Conservation (phyloP, 768 basidiomycete species). For the Panaeolus cyanescens region DNA sequence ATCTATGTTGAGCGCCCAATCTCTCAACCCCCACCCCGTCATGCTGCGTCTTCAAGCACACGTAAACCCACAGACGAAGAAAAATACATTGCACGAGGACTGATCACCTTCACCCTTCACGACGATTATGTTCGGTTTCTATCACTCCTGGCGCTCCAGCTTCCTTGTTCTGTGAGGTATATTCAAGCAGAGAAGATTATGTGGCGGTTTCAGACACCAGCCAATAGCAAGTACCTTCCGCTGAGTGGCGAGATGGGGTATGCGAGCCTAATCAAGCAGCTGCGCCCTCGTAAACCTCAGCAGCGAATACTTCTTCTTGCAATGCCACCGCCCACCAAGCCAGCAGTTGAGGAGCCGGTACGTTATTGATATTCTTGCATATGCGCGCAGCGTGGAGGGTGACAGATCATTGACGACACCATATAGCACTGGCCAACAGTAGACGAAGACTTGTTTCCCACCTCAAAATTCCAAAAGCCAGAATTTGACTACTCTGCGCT, state of each 20-base stretch:
- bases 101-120: background rate
- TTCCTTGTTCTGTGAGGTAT: conserved; percentile 3
- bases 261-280: background rate
- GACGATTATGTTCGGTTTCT: background rate
- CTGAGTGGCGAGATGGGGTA: background rate
- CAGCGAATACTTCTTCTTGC: background rate
- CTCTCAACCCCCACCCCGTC: background rate
- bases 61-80: background rate
- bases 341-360: background rate
- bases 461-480: no score
- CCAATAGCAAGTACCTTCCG: background rate
- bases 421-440: no score
- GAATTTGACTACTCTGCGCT: no score
- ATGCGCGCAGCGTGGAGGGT: no score
- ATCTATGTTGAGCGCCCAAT: conserved; percentile 3
- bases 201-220: conserved; percentile 5
- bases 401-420: no score
- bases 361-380: background rate
- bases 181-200: conserved; percentile 6
- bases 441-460: no score
- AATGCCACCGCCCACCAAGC: conserved; percentile 8
- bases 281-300: background rate
- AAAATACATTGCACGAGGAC: conserved; percentile 4
- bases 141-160: background rate
- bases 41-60: background rate